A percentile compares a stretch with the other conserved stretches of the same genome.
Evolutionary conservation across 805 yeast species (phyloP).

Genomic region (Metschnikowia kunwiensis): DNA sequence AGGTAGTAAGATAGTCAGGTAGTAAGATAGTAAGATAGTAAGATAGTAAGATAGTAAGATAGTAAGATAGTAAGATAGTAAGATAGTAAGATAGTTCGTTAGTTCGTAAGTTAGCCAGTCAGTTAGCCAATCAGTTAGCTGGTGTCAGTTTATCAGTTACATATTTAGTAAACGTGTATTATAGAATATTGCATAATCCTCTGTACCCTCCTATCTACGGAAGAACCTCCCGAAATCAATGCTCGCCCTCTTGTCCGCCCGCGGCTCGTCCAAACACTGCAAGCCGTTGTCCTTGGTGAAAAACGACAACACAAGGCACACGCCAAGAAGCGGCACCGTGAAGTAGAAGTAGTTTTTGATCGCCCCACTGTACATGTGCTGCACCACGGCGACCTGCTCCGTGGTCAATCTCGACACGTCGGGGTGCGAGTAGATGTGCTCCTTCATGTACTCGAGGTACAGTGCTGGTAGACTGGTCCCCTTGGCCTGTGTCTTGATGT

Average conservation of each 20-base stretch:
- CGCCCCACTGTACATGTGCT: constrained; percentile 27
- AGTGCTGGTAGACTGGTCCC: constrained; percentile 2
- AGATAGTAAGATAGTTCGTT: too few relatives aligned
- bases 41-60: too few relatives aligned
- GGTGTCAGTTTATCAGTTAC: too few relatives aligned
- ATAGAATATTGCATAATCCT: too few relatives aligned
- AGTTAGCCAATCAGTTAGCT: too few relatives aligned
- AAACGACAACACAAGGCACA: constrained; percentile 31
- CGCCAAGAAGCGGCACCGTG: constrained; percentile 32
- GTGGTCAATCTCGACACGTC: constrained; percentile 22
- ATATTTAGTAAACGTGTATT: too few relatives aligned
- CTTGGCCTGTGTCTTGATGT: constrained; percentile 15
- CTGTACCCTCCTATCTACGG: too few relatives aligned
- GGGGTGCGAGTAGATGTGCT: constrained; percentile 29
- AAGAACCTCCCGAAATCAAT: constrained; percentile 1
- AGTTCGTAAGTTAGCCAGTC: too few relatives aligned
- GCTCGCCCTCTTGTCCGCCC: neutral
- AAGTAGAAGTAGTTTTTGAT: constrained; percentile 32
- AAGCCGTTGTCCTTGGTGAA: constrained; percentile 41
- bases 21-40: too few relatives aligned
- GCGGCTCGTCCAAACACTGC: constrained; percentile 30
- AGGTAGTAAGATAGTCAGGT: too few relatives aligned
- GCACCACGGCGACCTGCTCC: constrained; percentile 20
- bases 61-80: too few relatives aligned
- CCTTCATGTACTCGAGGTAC: constrained; percentile 24